Conservation (phyloP, 768 basidiomycete genomes). For the Termitomyces sp. region DNA sequence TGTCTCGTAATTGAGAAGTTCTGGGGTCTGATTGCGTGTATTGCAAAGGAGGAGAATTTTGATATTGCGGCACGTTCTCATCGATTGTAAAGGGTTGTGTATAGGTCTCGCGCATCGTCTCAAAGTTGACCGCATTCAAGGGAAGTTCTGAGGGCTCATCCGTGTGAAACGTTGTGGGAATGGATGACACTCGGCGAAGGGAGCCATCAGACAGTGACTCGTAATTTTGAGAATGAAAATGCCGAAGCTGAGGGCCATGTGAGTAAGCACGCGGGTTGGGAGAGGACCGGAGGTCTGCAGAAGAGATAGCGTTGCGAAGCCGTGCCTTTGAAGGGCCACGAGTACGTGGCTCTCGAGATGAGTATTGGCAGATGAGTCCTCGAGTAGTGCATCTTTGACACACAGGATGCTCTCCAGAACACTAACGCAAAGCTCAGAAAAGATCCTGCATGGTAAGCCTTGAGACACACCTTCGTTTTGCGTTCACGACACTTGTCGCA, state of each 20-base stretch:
- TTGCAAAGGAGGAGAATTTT: not conserved
- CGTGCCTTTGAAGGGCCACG: constrained; percentile 26
- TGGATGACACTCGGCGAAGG: constrained; percentile 13
- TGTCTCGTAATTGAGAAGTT: constrained; percentile 12
- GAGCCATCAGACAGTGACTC: constrained; percentile 2
- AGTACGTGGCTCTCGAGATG: constrained; percentile 29
- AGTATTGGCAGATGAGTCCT: constrained; percentile 47
- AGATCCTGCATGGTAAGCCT: not conserved
- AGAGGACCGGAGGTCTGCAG: constrained; percentile 16
- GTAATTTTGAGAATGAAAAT: constrained; percentile 2
- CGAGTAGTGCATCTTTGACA: constrained; percentile 45
- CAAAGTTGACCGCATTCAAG: constrained; percentile 1
- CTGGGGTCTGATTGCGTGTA: constrained; percentile 6
- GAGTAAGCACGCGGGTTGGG: constrained; percentile 6
- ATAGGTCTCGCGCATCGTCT: constrained; percentile 5
- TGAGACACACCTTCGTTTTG: constrained; percentile 45
- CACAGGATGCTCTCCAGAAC: constrained; percentile 50
- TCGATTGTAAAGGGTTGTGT: constrained; percentile 3
- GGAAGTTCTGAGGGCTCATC: constrained; percentile 1
- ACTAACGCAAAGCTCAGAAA: constrained; percentile 25
- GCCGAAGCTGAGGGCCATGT: constrained; percentile 6
- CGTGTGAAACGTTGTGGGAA: constrained; percentile 8
- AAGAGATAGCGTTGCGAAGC: constrained; percentile 20
- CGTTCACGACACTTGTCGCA: constrained; percentile 54
- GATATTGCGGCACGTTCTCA: not conserved